phyloP scores from a whole-genome alignment of 2,329 filamentous ascomycete genomes.

The Magnaporthales sp. region DNA sequence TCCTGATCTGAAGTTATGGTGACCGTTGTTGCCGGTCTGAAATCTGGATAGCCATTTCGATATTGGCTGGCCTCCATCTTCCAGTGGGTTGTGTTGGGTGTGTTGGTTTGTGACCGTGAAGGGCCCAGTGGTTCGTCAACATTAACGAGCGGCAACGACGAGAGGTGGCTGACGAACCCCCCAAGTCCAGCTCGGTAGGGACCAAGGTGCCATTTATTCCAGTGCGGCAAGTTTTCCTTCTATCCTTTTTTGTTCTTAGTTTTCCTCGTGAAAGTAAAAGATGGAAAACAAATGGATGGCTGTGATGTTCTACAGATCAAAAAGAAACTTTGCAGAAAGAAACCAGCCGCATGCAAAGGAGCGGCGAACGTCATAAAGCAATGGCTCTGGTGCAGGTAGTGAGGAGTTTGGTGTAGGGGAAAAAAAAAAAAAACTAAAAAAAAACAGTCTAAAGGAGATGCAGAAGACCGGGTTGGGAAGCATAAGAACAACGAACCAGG shows the following conservation, averaged over 20 bases:
- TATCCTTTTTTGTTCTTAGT: background rate
- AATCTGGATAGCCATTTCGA: background rate
- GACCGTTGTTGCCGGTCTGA: background rate
- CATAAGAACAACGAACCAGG: background rate
- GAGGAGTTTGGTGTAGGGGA: background rate
- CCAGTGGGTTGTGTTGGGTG: background rate
- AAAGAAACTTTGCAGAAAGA: background rate
- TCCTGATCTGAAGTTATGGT: background rate
- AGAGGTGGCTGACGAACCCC: background rate
- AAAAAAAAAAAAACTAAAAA: background rate
- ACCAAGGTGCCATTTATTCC: background rate
- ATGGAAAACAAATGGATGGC: background rate
- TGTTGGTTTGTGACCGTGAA: background rate
- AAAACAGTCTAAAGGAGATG: background rate
- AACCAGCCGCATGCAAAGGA: background rate
- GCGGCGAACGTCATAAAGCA: background rate
- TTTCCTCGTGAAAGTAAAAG: background rate
- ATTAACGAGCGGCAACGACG: background rate
- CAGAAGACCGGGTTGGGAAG: background rate
- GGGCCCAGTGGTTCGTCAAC: background rate
- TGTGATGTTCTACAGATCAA: background rate
- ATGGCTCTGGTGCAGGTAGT: too few relatives aligned
- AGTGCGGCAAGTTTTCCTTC: background rate
- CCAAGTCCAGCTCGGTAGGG: conserved; percentile 6
- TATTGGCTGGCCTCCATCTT: background rate